phyloP scores from a whole-genome alignment of 768 basidiomycete species.

The Mycena vulgaris region DNA sequence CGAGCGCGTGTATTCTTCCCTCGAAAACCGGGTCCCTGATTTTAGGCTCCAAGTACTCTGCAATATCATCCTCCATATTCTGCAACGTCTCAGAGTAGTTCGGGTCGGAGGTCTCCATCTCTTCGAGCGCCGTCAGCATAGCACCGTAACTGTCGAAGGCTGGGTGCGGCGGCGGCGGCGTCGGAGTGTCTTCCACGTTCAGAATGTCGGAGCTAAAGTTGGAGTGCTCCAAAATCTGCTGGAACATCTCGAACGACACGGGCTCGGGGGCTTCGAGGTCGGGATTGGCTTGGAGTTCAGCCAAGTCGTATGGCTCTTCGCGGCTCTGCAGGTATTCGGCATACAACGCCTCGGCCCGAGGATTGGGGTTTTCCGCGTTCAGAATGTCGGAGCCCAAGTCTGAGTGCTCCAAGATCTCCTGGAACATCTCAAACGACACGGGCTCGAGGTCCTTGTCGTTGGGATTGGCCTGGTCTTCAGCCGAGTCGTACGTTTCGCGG shows the following conservation, averaged over 20 bases:
- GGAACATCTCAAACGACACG: conserved; percentile 33
- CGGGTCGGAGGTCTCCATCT: conserved; percentile 6
- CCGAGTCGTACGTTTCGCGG: not conserved
- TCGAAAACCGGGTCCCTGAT: conserved; percentile 11
- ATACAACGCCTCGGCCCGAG: conserved; percentile 29
- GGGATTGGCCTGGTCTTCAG: not conserved
- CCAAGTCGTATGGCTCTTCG: not conserved
- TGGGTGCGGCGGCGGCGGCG: too few relatives aligned
- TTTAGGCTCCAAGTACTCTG: not conserved
- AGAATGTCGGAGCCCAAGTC: too few relatives aligned
- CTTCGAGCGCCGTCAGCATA: conserved; percentile 22
- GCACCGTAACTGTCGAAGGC: conserved; percentile 17
- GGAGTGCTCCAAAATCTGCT: not conserved
- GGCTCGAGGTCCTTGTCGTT: not conserved
- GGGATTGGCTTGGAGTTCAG: not conserved
- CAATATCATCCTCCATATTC: not conserved
- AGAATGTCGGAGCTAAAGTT: too few relatives aligned
- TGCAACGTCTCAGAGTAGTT: conserved; percentile 14
- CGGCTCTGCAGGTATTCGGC: conserved; percentile 13
- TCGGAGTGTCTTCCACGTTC: not conserved
- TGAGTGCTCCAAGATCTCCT: not conserved
- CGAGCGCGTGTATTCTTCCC: not conserved
- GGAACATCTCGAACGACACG: conserved; percentile 33
- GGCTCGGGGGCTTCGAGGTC: not conserved
- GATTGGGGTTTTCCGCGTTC: not conserved